Evolutionary conservation across 352 stramenopile species (phyloP).

Genomic region (Blastocystis sp.): DNA sequence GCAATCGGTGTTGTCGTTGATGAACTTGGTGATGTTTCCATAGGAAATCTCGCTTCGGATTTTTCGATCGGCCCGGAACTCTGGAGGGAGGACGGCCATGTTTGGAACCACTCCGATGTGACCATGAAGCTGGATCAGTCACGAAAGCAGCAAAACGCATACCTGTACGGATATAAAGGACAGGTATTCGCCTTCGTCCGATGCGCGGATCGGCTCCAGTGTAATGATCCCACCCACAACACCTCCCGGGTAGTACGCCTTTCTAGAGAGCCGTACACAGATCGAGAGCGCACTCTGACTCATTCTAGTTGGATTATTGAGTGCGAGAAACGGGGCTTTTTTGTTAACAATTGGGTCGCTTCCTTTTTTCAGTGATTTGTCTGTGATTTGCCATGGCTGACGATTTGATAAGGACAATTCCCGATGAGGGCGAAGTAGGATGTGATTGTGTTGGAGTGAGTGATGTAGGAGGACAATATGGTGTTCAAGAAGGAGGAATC

Average conservation of each 20-base stretch:
- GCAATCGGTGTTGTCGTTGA: conserved; percentile 43
- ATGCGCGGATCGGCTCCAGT: not conserved
- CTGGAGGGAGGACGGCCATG: not conserved
- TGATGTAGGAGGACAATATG: conserved; percentile 40
- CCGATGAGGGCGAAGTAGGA: conserved; percentile 26
- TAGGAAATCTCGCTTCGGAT: not conserved
- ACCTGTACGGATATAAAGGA: conserved; percentile 49
- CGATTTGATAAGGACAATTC: conserved; percentile 57
- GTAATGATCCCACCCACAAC: conserved; percentile 22
- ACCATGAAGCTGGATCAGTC: conserved; percentile 1
- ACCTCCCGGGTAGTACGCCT: conserved; percentile 19
- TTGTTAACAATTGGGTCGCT: not conserved
- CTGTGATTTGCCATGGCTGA: conserved; percentile 20
- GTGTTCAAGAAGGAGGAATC: conserved; percentile 52
- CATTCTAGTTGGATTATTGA: not conserved
- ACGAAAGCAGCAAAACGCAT: not conserved
- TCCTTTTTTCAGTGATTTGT: not conserved
- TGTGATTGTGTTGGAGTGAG: not conserved
- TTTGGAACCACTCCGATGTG: conserved; percentile 37
- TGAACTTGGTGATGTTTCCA: conserved; percentile 37
- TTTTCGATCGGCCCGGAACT: not conserved
- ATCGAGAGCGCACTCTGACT: not conserved
- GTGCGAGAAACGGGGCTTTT: not conserved
- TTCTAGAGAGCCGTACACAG: conserved; percentile 1
- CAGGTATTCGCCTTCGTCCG: not conserved